Base-by-base conservation (phyloP, 192 early-diverging fungal species). In the Cetraspora pellucida region DNA sequence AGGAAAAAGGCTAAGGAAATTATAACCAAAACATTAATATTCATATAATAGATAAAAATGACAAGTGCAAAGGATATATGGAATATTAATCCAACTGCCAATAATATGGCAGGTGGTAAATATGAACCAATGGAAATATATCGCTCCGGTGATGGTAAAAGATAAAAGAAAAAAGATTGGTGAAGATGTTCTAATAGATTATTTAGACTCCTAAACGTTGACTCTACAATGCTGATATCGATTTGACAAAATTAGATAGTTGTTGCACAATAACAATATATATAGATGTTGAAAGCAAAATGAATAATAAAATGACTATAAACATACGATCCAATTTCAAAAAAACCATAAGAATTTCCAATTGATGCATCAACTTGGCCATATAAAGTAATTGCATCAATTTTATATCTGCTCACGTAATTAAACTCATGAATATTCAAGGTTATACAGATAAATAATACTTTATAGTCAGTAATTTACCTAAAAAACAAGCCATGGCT, bases 131-230 rank as follows among this genome's bases (percentile, higher is more conserved):
- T 93, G 2, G 96, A 95, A 43, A 97, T 91, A 82, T 93, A 96
- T 54, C 85, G 83, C 23, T 85, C 74, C 65, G 91, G 89, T 16
- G 88, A 85, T n/a, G 92, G 92, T 78, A 97, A 87, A n/a, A 95
- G 85, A 81, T 98, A 98, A 78, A 97, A 97, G 86, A 96, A 98
- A 83, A 95, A 98, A 49, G 96, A 93, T 79, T 97, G 96, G 78
- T 98, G 97, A 50, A 98, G 87, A 68, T 94, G 90, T 80, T 98
- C 97, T 57, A 98, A 85, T 57, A 98, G 77, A 78, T 97, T 97
- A 85, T 94, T 97, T 58, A 96, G 84, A 76, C 91, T 93, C 72
- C 94, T 90, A 77, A 95, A 81, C 1, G 90, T 87, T 0, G 93
- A 93, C 77, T 98, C 97, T 4, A 96, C 61, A 11, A 91, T 75